Conservation (phyloP, 768 basidiomycete species). For the Lactarius psammicola region DNA sequence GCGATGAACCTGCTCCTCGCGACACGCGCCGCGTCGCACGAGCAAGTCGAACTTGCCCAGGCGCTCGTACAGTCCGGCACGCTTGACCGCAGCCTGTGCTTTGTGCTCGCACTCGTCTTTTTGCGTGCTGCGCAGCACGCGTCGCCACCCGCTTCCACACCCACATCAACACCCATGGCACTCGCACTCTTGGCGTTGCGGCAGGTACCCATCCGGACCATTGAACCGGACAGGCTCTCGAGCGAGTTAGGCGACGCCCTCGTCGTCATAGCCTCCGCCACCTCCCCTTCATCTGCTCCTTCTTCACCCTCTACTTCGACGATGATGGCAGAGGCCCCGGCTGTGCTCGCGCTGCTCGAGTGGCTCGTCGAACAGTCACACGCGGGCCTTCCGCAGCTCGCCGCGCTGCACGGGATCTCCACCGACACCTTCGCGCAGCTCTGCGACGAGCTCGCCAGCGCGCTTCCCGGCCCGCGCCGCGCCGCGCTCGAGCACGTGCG, state of each 20-base stretch:
- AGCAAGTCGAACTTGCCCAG: conserved; percentile 45
- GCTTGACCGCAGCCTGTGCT: conserved; percentile 33
- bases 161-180: conserved; percentile 5
- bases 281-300: conserved; percentile 27
- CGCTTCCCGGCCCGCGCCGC: conserved; percentile 34
- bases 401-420: conserved; percentile 50
- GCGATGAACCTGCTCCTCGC: conserved; percentile 50
- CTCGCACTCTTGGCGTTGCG: conserved; percentile 22
- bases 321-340: conserved; percentile 38
- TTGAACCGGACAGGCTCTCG: conserved; percentile 30
- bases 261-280: conserved; percentile 31
- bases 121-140: conserved; percentile 33
- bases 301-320: conserved; percentile 35
- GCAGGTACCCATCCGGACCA: conserved; percentile 19
- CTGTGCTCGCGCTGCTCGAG: conserved; percentile 46
- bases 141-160: conserved; percentile 29
- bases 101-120: conserved; percentile 31
- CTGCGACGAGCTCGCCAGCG: conserved; percentile 41
- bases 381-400: conserved; percentile 44
- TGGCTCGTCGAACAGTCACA: conserved; percentile 46
- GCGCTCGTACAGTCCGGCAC: conserved; percentile 31
- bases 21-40: conserved; percentile 44
- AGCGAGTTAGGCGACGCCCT: conserved; percentile 42
- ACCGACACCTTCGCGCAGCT: conserved; percentile 47
- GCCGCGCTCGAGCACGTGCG: conserved; percentile 37